Evolutionary conservation across 108 stramenopile genomes (phyloP), one percentile per base, ranked within the genome.

Genomic region (Hondaea fermentalgiana): DNA sequence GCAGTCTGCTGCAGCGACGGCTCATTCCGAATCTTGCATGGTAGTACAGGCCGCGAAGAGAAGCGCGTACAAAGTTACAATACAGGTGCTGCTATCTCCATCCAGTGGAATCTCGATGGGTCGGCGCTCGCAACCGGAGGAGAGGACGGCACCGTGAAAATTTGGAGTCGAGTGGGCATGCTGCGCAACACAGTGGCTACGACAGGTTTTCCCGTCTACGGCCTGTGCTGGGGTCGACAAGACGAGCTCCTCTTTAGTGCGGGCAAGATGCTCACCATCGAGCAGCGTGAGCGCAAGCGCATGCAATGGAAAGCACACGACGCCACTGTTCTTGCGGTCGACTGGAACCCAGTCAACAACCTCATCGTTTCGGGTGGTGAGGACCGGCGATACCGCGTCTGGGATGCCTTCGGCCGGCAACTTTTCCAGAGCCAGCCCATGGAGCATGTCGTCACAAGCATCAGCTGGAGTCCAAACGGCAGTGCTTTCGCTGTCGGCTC

Each of bases 91-190:
- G 93, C 91, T 6, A 92, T 93, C 21, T 72, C 90, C 42, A 88
- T 94, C 14, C 64, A 88, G 55, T 95, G 95, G 94, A 93, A 87
- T 69, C 49, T 47, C n/a, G 95, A 95, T 72, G 95, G 95, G 16
- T 64, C 91, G 44, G 95, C 94, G 21, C 42, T 95, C 19, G 91
- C 58, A 64, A 93, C 94, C 51, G 92, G 92, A 12, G 95, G 95
- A 17, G 95, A 95, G 89, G 94, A 95, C 88, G 95, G 95, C 14
- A 92, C 91, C 29, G 94, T 95, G 4, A 95, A 95, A 89, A 90
- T 94, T 21, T 95, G 93, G 93, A 90, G 89, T 4, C 90, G 92
- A 16, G 72, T 57, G n/a, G 95, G 95, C 51, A 94, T 94, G 57
- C 88, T 95, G 12, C 92, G 95, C 28, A 89, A 92, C 19, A 92